Evolutionary conservation across 2,329 filamentous ascomycete genomes (phyloP).

Genomic region (Alternaria consortialis): DNA sequence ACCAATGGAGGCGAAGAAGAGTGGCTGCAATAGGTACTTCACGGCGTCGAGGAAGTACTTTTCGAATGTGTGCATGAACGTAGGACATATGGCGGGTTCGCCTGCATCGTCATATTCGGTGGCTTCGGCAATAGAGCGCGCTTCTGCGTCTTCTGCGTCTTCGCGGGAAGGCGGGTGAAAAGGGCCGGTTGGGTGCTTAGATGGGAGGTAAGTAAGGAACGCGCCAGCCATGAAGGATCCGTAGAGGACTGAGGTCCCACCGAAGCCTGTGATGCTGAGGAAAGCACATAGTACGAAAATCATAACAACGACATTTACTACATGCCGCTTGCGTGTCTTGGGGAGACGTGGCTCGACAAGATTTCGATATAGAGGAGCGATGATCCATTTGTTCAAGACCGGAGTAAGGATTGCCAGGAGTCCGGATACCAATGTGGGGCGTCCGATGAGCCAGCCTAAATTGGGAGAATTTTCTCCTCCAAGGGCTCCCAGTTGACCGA

Average conservation of each 20-base stretch:
- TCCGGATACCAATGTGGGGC: no score
- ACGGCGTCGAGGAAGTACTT: slow-evolving; percentile 58
- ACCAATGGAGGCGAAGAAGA: slow-evolving; percentile 43
- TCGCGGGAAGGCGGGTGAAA: slow-evolving; percentile 36
- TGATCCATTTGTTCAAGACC: no score
- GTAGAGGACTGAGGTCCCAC: slow-evolving; percentile 41
- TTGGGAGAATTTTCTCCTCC: no score
- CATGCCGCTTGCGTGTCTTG: slow-evolving; percentile 25
- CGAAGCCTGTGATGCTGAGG: slow-evolving; percentile 37
- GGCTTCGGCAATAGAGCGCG: neutral
- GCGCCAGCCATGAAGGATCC: slow-evolving; percentile 43
- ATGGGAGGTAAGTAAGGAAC: slow-evolving; percentile 38
- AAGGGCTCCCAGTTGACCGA: no score
- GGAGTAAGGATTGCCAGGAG: no score
- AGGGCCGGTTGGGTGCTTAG: slow-evolving; percentile 23
- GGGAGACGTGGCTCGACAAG: slow-evolving; percentile 15
- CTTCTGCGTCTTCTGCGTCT: slow-evolving; percentile 28
- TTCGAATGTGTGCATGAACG: slow-evolving; percentile 42
- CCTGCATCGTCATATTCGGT: neutral
- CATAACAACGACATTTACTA: slow-evolving; percentile 37
- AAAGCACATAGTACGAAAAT: slow-evolving; percentile 40
- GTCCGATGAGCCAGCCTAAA: no score
- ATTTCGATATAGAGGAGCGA: no score
- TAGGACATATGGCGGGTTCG: slow-evolving; percentile 29
- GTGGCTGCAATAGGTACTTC: slow-evolving; percentile 45